These are phyloP conservation scores for Eleusine indica DNA, from an alignment of 176 grass and related monocot species.

Conservation along the genomic window DNA sequence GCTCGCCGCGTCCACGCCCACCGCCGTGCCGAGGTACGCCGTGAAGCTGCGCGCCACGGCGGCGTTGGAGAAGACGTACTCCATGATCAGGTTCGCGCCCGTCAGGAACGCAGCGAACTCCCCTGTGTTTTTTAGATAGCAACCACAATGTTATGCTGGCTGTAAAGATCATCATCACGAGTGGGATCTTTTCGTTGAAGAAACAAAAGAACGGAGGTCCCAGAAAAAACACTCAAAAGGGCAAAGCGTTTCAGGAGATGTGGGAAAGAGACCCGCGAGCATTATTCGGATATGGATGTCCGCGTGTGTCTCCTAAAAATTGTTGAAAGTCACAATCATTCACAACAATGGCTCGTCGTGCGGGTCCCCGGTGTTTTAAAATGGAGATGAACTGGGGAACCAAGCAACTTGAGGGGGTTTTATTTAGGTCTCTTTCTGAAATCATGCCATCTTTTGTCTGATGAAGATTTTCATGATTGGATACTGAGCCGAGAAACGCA, in stretches of 20 bases:
- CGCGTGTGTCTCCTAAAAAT: not conserved
- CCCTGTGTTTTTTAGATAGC: constrained; percentile 34
- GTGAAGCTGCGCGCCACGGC: constrained; percentile 97
- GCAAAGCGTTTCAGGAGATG: not conserved
- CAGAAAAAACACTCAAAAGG: not conserved
- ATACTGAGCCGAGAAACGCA: too few relatives aligned
- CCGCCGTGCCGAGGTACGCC: constrained; percentile 87
- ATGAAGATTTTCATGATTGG: not conserved
- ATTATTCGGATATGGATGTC: not conserved
- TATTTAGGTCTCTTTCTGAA: not conserved
- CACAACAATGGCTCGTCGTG: not conserved
- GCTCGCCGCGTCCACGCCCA: constrained; percentile 64
- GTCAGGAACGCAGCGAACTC: constrained; percentile 96
- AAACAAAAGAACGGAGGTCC: not conserved
- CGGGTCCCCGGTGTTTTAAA: not conserved
- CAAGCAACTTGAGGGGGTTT: too few relatives aligned
- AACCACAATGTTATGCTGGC: not conserved
- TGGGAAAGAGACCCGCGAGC: not conserved
- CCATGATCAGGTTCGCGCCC: constrained; percentile 93
- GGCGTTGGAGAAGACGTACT: constrained; percentile 99
- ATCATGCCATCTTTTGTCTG: not conserved
- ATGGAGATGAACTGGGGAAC: not conserved
- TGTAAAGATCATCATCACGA: not conserved
- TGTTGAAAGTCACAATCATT: not conserved
- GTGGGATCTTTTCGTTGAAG: not conserved